Base-by-base conservation (phyloP, 345 rosid species). In the Passiflora organensis region DNA sequence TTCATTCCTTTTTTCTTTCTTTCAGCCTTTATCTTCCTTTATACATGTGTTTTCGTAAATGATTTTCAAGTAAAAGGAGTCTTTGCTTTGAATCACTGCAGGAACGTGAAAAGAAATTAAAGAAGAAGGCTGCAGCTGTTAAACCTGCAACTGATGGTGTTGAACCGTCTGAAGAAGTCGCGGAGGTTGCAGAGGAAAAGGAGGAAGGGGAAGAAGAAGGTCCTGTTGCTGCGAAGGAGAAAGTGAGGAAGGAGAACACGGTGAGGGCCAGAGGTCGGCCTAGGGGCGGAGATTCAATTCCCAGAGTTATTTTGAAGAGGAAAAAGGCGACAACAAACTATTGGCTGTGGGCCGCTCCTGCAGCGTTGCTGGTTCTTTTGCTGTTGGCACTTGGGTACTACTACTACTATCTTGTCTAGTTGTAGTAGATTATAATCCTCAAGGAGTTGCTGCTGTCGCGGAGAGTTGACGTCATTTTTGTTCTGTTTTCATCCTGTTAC, bases 81-180 rank as follows among this genome's bases (percentile, higher is more conserved):
- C 13, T 21, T 22, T 23, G 41, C 51, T 34, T 32, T 25, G n/a
- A 12, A 70, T 32, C 62, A 43, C 64, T 63, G 58, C 95, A 93
- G 99, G 97, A 81, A n/a, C 87, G 71, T 28, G 96, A 86, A 70
- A 93, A 80, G 91, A 84, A 81, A 47, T 76, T 81, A 42, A 93
- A 83, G 85, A 88, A 83, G 88, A 86, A 84, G 65, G 79, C 76
- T 5, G 75, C 64, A 36, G 59, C 66, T 43, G 60, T 75, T 23
- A 34, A 52, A 43, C 42, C 73, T 56, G 71, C 71, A 21, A 13
- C 53, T 21, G 68, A 66, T 46, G 46, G 58, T 0, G 98, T 86
- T 63, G 85, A 81, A 57, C 55, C 56, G 38, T 32, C 68, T 39
- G 91, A 82, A 59, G 69, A 59, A 16, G 63, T 41, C 47, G 73